These are phyloP conservation scores for Moesziomyces sp. DNA, from an alignment of 1,284 basidiomycete genomes.

Conservation along the genomic window DNA sequence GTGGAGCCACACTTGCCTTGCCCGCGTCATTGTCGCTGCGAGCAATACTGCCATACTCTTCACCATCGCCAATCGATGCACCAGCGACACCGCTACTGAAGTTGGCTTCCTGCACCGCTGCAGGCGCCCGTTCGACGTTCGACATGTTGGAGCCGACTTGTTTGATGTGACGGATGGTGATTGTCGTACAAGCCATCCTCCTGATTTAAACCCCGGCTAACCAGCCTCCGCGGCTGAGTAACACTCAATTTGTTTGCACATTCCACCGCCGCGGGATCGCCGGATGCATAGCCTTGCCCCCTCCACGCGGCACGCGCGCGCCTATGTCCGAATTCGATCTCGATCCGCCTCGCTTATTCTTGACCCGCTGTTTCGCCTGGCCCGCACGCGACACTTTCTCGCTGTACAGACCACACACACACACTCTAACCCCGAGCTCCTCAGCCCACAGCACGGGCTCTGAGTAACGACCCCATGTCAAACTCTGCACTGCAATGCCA, in stretches of 20 bases:
- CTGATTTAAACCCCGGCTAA: no score
- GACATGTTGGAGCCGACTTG: not conserved
- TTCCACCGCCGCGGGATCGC: no score
- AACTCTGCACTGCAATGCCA: not conserved
- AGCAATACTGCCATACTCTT: constrained; percentile 6
- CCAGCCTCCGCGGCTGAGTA: no score
- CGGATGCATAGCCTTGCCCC: no score
- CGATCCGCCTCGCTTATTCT: no score
- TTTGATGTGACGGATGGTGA: not conserved
- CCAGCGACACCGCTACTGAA: constrained; percentile 1
- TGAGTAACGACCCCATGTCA: no score
- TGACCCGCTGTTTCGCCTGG: no score
- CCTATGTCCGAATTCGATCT: no score
- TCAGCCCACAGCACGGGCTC: no score
- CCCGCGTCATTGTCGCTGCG: not conserved
- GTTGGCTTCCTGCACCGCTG: constrained; percentile 32
- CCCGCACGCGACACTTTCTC: not conserved
- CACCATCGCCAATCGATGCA: not conserved
- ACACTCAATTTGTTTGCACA: no score
- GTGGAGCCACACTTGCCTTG: constrained; percentile 19
- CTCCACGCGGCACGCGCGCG: no score
- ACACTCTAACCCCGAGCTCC: not conserved
- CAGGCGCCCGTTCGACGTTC: not conserved
- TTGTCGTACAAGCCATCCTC: no score
- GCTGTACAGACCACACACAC: not conserved